A percentile compares a stretch with the other conserved stretches of the same genome.
phyloP scores from a whole-genome alignment of 2,329 filamentous ascomycete species.

The Pyrenophora tritici-repentis region DNA sequence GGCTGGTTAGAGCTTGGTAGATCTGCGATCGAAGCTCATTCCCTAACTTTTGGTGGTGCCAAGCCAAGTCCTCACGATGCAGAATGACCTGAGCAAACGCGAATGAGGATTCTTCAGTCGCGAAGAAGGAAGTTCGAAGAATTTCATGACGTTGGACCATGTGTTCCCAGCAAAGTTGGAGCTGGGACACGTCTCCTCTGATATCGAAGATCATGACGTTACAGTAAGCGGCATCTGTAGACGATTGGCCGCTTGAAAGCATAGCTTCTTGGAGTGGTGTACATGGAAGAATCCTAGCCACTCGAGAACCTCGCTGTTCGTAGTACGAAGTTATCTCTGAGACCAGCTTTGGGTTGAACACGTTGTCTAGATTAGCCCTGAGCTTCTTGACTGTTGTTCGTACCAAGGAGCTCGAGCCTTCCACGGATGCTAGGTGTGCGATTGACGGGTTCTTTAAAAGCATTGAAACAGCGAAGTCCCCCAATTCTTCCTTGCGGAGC shows the following conservation, averaged over 20 bases:
- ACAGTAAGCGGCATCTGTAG: slow-evolving; percentile 63
- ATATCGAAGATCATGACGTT: slow-evolving; percentile 73
- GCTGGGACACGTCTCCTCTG: slow-evolving; percentile 52
- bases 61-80: slow-evolving; percentile 51
- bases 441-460: slow-evolving; percentile 72
- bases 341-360: slow-evolving; percentile 22
- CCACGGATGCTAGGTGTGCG: slow-evolving; percentile 58
- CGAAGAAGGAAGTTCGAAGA: slow-evolving; percentile 74
- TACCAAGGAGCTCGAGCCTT: neutral
- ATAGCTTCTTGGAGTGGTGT: slow-evolving; percentile 89
- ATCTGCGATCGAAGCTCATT: slow-evolving; percentile 49
- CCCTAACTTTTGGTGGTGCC: slow-evolving; percentile 37
- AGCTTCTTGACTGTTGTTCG: neutral
- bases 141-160: slow-evolving; percentile 74
- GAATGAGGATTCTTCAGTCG: slow-evolving; percentile 63
- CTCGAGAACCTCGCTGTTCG: slow-evolving; percentile 26
- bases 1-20: slow-evolving; percentile 41
- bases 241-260: slow-evolving; percentile 64
- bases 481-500: slow-evolving; percentile 56
- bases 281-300: slow-evolving; percentile 72
- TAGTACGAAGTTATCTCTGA: slow-evolving; percentile 22
- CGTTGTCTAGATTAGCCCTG: neutral
- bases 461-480: slow-evolving; percentile 66
- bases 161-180: slow-evolving; percentile 65
- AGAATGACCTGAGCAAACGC: slow-evolving; percentile 77